Percentiles rank a stretch among this genome's conserved stretches.
Conservation (phyloP, 352 stramenopile genomes). For the Globisporangium emineosum region DNA sequence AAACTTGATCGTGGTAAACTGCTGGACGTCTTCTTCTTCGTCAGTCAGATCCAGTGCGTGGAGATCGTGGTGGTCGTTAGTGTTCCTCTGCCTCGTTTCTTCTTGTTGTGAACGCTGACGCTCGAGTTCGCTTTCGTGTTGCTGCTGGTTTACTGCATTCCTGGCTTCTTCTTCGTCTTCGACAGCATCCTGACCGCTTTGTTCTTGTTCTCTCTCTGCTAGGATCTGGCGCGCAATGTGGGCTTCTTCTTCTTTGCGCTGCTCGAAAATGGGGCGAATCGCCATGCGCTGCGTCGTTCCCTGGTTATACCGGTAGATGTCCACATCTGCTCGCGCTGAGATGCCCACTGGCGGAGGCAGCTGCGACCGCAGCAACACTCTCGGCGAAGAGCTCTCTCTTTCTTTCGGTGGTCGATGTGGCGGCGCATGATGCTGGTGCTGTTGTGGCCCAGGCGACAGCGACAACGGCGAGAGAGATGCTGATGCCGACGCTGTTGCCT, state of each 20-base stretch:
- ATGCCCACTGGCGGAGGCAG: constrained; percentile 34
- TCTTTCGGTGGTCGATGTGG: constrained; percentile 20
- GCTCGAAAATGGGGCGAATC: constrained; percentile 71
- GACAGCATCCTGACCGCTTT: background rate
- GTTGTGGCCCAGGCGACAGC: background rate
- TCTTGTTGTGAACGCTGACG: background rate
- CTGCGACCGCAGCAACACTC: constrained; percentile 30
- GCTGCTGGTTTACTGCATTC: background rate
- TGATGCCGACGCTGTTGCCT: background rate
- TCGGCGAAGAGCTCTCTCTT: constrained; percentile 22
- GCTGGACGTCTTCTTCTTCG: background rate
- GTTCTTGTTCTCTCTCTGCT: constrained; percentile 19
- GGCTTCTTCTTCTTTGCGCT: constrained; percentile 43
- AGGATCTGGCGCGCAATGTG: constrained; percentile 26
- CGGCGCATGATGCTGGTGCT: background rate
- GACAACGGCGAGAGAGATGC: background rate
- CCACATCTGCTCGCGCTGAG: constrained; percentile 43
- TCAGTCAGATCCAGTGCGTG: background rate
- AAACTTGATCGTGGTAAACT: constrained; percentile 11
- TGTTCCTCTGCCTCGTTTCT: background rate
- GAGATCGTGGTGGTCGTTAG: background rate
- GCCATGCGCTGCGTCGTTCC: constrained; percentile 49
- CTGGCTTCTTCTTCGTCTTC: background rate
- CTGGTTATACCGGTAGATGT: constrained; percentile 67
- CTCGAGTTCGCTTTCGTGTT: background rate